A percentile compares a stretch with the other conserved stretches of the same genome.
phyloP scores from a whole-genome alignment of 2,329 filamentous ascomycete species.

The Sclerotinia borealis region DNA sequence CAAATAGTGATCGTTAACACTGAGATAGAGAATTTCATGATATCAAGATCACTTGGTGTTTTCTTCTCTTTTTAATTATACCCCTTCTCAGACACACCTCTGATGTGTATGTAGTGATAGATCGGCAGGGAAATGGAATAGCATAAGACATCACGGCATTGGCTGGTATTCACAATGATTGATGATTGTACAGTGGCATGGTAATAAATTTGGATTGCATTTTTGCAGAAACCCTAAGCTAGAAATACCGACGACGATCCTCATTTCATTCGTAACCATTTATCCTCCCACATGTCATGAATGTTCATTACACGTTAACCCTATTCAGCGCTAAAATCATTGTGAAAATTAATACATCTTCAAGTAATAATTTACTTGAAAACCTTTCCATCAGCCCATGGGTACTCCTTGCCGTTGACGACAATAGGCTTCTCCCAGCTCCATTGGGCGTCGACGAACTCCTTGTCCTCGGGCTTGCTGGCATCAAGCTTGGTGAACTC shows the following conservation, averaged over 20 bases:
- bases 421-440: conserved; percentile 80
- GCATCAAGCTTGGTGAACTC: conserved; percentile 93
- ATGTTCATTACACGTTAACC: conserved; percentile 14
- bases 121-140: neutral
- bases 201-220: conserved; percentile 3
- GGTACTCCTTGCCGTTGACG: conserved; percentile 81
- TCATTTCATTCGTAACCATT: conserved; percentile 10
- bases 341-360: conserved; percentile 14
- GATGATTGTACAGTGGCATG: neutral
- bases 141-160: neutral
- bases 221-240: conserved; percentile 6
- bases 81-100: conserved; percentile 1
- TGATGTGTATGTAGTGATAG: neutral
- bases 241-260: conserved; percentile 23
- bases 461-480: conserved; percentile 74
- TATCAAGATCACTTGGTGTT: neutral
- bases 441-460: conserved; percentile 84
- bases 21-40: neutral
- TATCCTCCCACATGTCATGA: conserved; percentile 12
- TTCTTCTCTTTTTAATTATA: conserved; percentile 8
- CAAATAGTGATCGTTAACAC: neutral
- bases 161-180: neutral
- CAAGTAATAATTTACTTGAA: conserved; percentile 72
- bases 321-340: conserved; percentile 20
- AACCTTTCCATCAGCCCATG: conserved; percentile 89